These are phyloP conservation scores for Emergomyces orientalis DNA, from an alignment of 2,329 filamentous ascomycete species.

Conservation along the genomic window DNA sequence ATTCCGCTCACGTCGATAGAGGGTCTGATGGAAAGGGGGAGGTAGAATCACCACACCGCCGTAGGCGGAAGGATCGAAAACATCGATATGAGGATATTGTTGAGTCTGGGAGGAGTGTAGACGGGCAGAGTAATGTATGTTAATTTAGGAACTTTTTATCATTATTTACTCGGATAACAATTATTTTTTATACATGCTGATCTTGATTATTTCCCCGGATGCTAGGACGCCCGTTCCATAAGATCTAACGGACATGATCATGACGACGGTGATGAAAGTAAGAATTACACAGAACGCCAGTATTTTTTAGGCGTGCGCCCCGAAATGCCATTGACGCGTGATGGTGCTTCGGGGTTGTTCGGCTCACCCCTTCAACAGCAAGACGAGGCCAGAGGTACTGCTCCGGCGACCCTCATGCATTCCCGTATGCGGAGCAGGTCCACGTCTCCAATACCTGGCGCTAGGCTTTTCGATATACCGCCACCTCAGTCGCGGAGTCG, in stretches of 20 bases:
- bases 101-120: constrained; percentile 22
- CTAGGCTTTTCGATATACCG: constrained; percentile 22
- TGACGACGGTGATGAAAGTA: constrained; percentile 18
- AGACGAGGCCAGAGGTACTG: background rate
- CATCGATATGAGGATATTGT: constrained; percentile 31
- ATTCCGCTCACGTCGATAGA: constrained; percentile 1
- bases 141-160: background rate
- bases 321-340: constrained; percentile 44
- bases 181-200: constrained; percentile 1
- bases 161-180: background rate
- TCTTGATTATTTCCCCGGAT: constrained; percentile 15
- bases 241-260: constrained; percentile 7
- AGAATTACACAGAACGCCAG: constrained; percentile 29
- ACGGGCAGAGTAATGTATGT: constrained; percentile 9
- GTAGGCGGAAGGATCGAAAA: constrained; percentile 21
- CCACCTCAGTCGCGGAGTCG: constrained; percentile 27
- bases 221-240: constrained; percentile 20
- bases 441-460: constrained; percentile 24
- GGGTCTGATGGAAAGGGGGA: constrained; percentile 15
- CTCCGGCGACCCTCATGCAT: constrained; percentile 3
- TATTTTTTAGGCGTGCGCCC: constrained; percentile 59
- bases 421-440: constrained; percentile 26
- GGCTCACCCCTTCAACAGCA: constrained; percentile 4
- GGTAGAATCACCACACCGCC: constrained; percentile 17
- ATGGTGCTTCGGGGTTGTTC: constrained; percentile 39